Evolutionary conservation across 2,329 filamentous ascomycete genomes (phyloP), one percentile per base, ranked within the genome.

Genomic region (Talaromyces piceae): DNA sequence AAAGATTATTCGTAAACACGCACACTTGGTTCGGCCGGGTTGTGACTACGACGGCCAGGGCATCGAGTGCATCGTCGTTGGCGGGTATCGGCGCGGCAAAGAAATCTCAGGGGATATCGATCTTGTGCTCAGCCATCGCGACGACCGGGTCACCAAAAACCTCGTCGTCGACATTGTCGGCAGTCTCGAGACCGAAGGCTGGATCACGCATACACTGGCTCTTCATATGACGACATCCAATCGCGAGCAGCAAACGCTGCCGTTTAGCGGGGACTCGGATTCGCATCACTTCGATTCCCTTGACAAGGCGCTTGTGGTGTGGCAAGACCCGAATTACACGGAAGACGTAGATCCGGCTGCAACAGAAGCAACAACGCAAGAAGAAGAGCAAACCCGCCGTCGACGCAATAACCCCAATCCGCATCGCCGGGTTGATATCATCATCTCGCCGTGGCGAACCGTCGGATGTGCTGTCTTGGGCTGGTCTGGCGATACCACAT

Each of bases 241-340:
- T 49, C 80, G 90, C 23, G 84, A 81, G 3, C 90, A 96, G 57
- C 69, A 78, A 47, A 78, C 81, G 0, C 67, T 83, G 0, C 79
- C 81, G 0, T 81, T 77, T 59, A 73, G 72, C 5, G 68, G 66
- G 4, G 65, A 70, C 5, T 61, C 64, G 11, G 77, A 78, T 0
- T 58, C 59, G n/a, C 72, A 76, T 20, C 87, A 88, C 0, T 96
- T 95, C 58, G 91, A 96, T 63, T 88, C 83, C 0, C 77, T 97
- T 1, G 91, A 97, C 67, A 96, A 96, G 67, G 90, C 90, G 0
- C 73, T 97, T 48, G 86, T 96, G 1, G 89, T 96, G 0, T 97
- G 91, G 91, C 88, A 95, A 63, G 76, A 90, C 61, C 84, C 84
- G 0, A 47, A 67, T 4, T 78, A 73, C 57, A 64, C 65, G 53